Percentiles rank a stretch among this genome's conserved stretches.
phyloP scores from a whole-genome alignment of 1,139 yeast genomes.

The Scheffersomyces stambukii region DNA sequence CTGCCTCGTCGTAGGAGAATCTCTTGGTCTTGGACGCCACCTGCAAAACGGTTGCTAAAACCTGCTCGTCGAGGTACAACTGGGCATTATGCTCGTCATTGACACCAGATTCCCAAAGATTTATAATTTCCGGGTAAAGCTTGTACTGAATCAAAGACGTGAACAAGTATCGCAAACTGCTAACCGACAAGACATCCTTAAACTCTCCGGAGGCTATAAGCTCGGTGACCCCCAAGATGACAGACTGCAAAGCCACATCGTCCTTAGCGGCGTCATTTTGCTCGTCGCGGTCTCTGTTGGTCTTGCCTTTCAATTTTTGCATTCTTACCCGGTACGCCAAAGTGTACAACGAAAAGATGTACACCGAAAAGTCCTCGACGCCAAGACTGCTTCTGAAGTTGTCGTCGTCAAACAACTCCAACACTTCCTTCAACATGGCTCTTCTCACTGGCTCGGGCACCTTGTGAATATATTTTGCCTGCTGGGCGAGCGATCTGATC shows the following conservation, averaged over 20 bases:
- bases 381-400: conserved; percentile 21
- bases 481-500: too few relatives aligned
- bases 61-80: conserved; percentile 47
- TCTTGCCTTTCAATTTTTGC: conserved; percentile 11
- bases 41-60: conserved; percentile 70
- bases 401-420: conserved; percentile 16
- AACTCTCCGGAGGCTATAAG: conserved; percentile 30
- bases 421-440: background rate
- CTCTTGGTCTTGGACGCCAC: conserved; percentile 61
- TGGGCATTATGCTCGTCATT: conserved; percentile 19
- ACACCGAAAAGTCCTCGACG: conserved; percentile 23
- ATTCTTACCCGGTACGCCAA: conserved; percentile 7
- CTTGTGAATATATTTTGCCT: background rate
- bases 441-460: background rate
- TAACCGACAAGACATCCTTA: conserved; percentile 18
- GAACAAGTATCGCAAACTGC: conserved; percentile 28
- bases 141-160: conserved; percentile 23
- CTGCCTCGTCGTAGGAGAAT: conserved; percentile 54
- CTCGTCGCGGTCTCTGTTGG: conserved; percentile 41
- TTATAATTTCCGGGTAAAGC: conserved; percentile 31
- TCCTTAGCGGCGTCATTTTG: conserved; percentile 17
- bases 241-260: conserved; percentile 29
- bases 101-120: conserved; percentile 43
- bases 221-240: conserved; percentile 32
- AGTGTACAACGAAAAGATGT: conserved; percentile 12